Evolutionary conservation across 2,329 filamentous ascomycete genomes (phyloP), one percentile per base, ranked within the genome.

Genomic region (Scolecobasidium constrictum): DNA sequence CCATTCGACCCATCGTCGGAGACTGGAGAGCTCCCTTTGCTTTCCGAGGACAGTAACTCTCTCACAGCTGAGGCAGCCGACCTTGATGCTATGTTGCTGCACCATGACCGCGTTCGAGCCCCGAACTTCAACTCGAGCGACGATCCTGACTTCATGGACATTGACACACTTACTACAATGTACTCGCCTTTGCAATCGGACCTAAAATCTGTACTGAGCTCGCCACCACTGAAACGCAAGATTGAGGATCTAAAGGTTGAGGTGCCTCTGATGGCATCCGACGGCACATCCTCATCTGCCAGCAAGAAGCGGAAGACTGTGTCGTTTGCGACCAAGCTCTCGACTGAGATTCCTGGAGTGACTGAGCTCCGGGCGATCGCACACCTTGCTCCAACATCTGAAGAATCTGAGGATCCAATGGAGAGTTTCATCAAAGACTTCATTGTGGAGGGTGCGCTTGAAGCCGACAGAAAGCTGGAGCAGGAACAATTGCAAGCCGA

Each of bases 401-500:
- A n/a, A n/a, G 48, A 50, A 7, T 52, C 56, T 2, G 47, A 58
- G 4, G 52, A 58, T 15, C 53, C 57, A 5, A 53, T 60, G 18
- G 53, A 58, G 4, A 49, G 52, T 4, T 57, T 64, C 36, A 56
- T 63, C 18, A 46, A 59, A 9, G 52, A 61, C 4, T 44, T 57
- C 1, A 47, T 69, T 3, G 52, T 53, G 22, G 56, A 62, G 13
- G 44, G 62, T 12, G 66, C 60, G 3, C 51, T 58, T 22, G 51
- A 63, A 22, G 61, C 56, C 3, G 54, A 61, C 3, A 45, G 51
- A 12, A 53, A 50, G 15, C 35, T 66, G 2, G 57, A 63, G n/a
- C 59, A 64, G 23, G 71, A 74, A 47, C 58, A 63, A 41, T 55
- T 74, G 2, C 58, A 59, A 6, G 65, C 66, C 46, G 56, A 63